A percentile compares a stretch with the other conserved stretches of the same genome.
phyloP scores from a whole-genome alignment of 2,329 filamentous ascomycete genomes.

The Clarireedia homoeocarpa region DNA sequence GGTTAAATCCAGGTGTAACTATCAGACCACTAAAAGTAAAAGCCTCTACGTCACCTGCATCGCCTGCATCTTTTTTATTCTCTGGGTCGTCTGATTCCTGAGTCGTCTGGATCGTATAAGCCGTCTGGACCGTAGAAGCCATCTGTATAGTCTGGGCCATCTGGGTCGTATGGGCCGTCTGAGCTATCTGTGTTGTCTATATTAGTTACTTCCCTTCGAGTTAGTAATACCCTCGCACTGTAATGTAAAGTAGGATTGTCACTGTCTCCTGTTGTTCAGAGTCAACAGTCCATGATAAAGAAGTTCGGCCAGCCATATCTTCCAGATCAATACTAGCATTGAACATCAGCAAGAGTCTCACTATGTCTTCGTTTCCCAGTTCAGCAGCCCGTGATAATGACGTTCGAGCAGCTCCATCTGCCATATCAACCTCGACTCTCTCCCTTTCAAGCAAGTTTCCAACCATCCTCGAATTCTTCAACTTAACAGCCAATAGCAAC shows the following conservation, averaged over 20 bases:
- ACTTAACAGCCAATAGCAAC: too few species aligned
- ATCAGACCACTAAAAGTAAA: too few species aligned
- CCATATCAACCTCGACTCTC: conserved; percentile 10
- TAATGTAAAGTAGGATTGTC: not conserved
- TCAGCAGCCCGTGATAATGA: conserved; percentile 2
- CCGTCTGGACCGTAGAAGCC: too few species aligned
- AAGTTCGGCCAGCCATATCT: not conserved
- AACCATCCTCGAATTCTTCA: not conserved
- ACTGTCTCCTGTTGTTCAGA: not conserved
- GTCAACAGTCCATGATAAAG: not conserved
- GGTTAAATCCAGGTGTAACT: too few species aligned
- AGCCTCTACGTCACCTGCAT: too few species aligned
- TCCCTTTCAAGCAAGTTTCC: not conserved
- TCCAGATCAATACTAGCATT: not conserved
- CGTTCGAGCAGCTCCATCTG: conserved; percentile 1
- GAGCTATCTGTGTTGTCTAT: too few species aligned
- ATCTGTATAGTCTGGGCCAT: too few species aligned
- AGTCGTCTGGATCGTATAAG: too few species aligned
- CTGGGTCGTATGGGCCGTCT: too few species aligned
- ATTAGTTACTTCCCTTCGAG: too few species aligned
- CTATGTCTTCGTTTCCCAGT: conserved; percentile 5
- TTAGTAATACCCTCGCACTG: not conserved
- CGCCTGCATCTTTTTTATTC: too few species aligned
- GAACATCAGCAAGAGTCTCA: conserved; percentile 12
- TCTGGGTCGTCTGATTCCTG: too few species aligned